Base-by-base conservation (phyloP, 2,329 filamentous ascomycete genomes). In the Colletotrichum sp. region DNA sequence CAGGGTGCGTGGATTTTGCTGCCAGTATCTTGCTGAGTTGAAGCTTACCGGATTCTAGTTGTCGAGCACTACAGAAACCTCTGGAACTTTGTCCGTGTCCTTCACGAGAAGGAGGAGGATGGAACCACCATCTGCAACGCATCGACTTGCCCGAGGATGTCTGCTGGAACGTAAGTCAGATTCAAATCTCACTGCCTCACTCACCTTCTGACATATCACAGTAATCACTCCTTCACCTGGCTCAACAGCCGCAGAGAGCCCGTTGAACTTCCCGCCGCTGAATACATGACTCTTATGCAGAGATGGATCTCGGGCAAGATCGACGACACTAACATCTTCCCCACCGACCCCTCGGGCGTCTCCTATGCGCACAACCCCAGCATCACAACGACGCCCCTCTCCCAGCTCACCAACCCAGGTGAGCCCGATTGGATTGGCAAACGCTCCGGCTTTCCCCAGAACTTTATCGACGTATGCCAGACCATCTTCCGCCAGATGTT, bases 401-500 rank as follows among this genome's bases (percentile, higher is more conserved):
- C 92, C 30, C 89, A 93, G 80, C 86, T 95, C 71, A 87, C 91
- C 57, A 93, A 88, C 77, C 86, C 87, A 6, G 88, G 92, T 58
- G 93, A 94, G 73, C 86, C 85, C 26, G 92, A 93, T 76, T 99
- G 96, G 95, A 90, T 98, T 73, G 97, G 97, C 81, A 98, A 98
- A 87, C 92, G 94, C 63, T 97, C 95, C 76, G 96, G 96, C 6
- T 99, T 99, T 85, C 97, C 97, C 4, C 92, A 94, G 78, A 94
- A 95, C 79, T 99, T 98, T 84, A 90, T 96, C 80, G 92, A 94
- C 77, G 96, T 98, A 80, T 97, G 96, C 88, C 96, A 98, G 88
- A 94, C 94, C 79, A 97, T 98, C 81, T 96, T 98, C 88, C 94
- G 96, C 81, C 97, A 98, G 86, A 99, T 99, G 94, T 99, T 99